Base-by-base conservation (phyloP, 2,329 filamentous ascomycete species). In the Ascochyta fabae region DNA sequence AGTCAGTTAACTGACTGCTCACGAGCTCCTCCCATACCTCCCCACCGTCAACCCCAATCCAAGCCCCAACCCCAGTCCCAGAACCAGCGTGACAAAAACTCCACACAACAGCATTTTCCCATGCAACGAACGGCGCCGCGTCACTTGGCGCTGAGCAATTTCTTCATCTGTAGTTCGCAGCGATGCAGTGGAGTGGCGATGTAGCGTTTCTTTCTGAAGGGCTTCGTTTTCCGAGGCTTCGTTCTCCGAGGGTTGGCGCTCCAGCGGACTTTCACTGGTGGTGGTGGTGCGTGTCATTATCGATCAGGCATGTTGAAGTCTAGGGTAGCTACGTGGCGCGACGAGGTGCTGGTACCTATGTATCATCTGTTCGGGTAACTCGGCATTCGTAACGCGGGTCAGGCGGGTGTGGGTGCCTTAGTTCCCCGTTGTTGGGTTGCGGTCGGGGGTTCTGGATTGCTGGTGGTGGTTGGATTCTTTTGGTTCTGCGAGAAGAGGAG, bases 21-120 rank as follows among this genome's bases (percentile, higher is more conserved):
- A 19, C 19, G 19, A 46, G 34, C 46, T 40, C 16, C 46, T 42
- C 12, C 48, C 34, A 16, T 50, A 36, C 26, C 65, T 62, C 16
- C 67, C 71, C 13, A 75, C 60, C 35, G 73, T 77, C 19, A 87
- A 74, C 9, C 85, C 84, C 6, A 88, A 71, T 3, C 84, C 84
- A 2, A 88, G 75, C 3, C 85, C 86, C 16, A 88, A 70, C 0
- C 77, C 82, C 8, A 86, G 71, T 0, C 71, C 81, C 35, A 85
- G 57, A 42, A 80, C 67, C 3, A 72, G 34, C 22, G 74, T 29
- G 6, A 52, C 51, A 23, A 66, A 7, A 12, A 68, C 31, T 4
- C 53, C 48, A 26, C 53, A 57, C 23, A 75, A 43, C n/a, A 75
- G 36, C n/a, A 71, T 38, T 47, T 70, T 72, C 16, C 63, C 22